phyloP scores from a whole-genome alignment of 73 alveolate genomes.

The Stentor coeruleus region DNA sequence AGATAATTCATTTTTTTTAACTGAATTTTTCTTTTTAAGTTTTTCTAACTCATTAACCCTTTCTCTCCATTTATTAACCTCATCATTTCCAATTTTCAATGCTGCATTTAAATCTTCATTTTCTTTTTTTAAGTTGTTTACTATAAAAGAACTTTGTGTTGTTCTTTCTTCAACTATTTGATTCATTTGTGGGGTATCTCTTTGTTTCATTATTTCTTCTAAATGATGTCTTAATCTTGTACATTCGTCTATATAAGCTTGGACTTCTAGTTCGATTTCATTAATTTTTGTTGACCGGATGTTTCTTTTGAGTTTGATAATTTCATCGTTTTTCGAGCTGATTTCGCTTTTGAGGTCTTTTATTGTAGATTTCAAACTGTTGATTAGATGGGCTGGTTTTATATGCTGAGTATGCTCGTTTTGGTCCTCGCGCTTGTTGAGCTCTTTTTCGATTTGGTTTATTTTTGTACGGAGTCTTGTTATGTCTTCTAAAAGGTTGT shows the following conservation, averaged over 20 bases:
- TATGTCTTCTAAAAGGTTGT: conserved; percentile 35
- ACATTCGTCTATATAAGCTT: conserved; percentile 59
- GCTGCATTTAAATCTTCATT: background rate
- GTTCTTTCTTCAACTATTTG: background rate
- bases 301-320: conserved; percentile 39
- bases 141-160: background rate
- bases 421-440: background rate
- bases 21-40: background rate
- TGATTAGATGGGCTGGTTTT: conserved; percentile 30
- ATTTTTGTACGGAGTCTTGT: conserved; percentile 31
- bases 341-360: conserved; percentile 31
- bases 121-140: conserved; percentile 18
- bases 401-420: background rate
- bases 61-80: background rate
- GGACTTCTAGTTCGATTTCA: conserved; percentile 56
- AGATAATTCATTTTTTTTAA: background rate
- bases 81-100: background rate
- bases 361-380: conserved; percentile 29
- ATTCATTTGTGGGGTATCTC: conserved; percentile 12
- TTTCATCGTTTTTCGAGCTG: conserved; percentile 35
- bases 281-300: conserved; percentile 43
- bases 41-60: background rate
- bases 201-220: conserved; percentile 37
- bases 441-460: conserved; percentile 23
- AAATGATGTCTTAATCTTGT: conserved; percentile 48